Evolutionary conservation across 495 filamentous ascomycete genomes (phyloP).

Genomic region (Podospora sp.): DNA sequence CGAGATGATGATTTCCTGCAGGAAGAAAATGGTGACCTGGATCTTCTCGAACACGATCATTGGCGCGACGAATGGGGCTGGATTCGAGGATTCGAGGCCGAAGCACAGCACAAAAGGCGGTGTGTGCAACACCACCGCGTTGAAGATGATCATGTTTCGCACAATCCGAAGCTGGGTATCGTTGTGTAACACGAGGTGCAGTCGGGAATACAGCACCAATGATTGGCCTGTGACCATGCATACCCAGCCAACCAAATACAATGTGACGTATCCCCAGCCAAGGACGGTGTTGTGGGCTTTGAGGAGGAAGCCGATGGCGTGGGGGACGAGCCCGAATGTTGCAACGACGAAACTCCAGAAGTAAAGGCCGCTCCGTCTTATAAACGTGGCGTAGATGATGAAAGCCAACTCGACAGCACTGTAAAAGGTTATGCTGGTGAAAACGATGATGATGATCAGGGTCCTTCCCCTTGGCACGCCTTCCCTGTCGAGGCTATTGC

Average conservation of each 20-base stretch:
- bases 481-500: too few relatives aligned
- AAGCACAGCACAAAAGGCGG: constrained; percentile 51
- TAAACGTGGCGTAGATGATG: constrained; percentile 46
- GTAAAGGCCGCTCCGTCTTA: not conserved
- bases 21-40: not conserved
- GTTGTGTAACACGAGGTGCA: constrained; percentile 61
- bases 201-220: constrained; percentile 66
- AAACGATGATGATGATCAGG: not conserved
- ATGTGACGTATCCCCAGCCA: constrained; percentile 40
- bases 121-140: constrained; percentile 57
- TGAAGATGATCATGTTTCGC: constrained; percentile 60
- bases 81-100: not conserved
- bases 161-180: constrained; percentile 54
- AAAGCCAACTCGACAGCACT: constrained; percentile 46
- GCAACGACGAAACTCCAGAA: constrained; percentile 37
- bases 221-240: constrained; percentile 70
- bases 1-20: not conserved
- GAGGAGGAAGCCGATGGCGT: constrained; percentile 62
- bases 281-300: constrained; percentile 59
- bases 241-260: constrained; percentile 60
- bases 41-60: not conserved
- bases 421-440: constrained; percentile 34
- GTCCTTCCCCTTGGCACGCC: too few relatives aligned
- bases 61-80: not conserved
- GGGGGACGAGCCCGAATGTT: constrained; percentile 56